Evolutionary conservation across 805 yeast genomes (phyloP), one percentile per base, ranked within the genome.

Genomic region (Candida maesae): DNA sequence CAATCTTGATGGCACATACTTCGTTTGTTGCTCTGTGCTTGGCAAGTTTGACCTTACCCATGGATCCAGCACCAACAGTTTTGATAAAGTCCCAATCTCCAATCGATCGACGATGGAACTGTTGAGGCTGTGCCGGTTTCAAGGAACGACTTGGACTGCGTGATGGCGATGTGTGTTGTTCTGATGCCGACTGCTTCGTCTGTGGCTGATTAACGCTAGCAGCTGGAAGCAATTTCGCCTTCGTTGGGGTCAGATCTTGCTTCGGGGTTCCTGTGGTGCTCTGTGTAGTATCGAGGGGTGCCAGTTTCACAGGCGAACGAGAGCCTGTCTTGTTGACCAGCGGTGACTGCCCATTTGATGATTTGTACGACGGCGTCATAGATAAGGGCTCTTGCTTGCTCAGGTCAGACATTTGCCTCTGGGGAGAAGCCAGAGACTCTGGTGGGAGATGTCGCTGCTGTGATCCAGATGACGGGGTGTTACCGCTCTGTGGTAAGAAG

Each of bases 31-130:
- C 64, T 50, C 84, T 77, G 66, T 90, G 95, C 55, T 79, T 81
- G 2, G 98, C 98, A 29, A 93, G 70, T 65, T 93, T 93, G 36
- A 93, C 99, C 62, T 91, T 95, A 44, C 99, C 99, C 99, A 93
- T 93, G 0, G 96, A 88, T 3, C 99, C 99, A 2, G 98, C 96
- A 32, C 99, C 99, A 34, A 93, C 85, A 2, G 96, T 89, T 63
- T 88, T 88, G 43, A 86, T 74, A 53, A 91, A 90, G 53, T 87
- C 95, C 99, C 99, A 91, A 50, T 93, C 96, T 12, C 98, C 99
- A 40, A 91, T 83, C 5, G 95, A 75, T 44, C 83, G 84, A 49
- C 98, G 78, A 60, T 89, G 91, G 52, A 85, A 84, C 51, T 52
- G 55, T 36, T 41, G 41, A 7, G 52, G 50, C 30, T 61, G 67